phyloP scores from a whole-genome alignment of 129 eudicot species.

The Helichrysum umbraculigerum region DNA sequence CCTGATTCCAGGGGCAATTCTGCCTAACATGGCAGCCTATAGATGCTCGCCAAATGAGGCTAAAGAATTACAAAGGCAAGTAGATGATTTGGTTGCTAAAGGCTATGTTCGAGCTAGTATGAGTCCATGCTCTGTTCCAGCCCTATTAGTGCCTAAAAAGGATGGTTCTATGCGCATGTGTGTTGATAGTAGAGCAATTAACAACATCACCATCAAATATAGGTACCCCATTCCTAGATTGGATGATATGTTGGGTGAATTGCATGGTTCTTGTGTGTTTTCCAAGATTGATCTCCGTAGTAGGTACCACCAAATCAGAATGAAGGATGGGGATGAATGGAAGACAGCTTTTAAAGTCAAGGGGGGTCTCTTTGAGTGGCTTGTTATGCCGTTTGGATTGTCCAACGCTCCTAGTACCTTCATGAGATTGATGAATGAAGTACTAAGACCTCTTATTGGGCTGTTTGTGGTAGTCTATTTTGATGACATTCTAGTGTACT shows the following conservation, averaged over 20 bases:
- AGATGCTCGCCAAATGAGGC: not conserved
- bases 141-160: not conserved
- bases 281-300: not conserved
- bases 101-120: not conserved
- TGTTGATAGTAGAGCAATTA: slow-evolving; percentile 5
- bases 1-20: not conserved
- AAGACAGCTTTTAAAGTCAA: too few relatives aligned
- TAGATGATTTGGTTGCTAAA: not conserved
- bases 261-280: not conserved
- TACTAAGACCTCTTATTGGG: too few relatives aligned
- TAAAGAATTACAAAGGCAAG: not conserved
- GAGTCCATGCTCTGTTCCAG: not conserved
- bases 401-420: too few relatives aligned
- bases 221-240: not conserved
- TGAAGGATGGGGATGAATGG: too few relatives aligned
- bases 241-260: slow-evolving; percentile 3
- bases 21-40: slow-evolving; percentile 7
- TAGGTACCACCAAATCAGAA: too few relatives aligned
- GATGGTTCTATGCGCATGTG: not conserved
- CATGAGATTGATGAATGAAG: too few relatives aligned
- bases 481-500: not conserved
- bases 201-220: not conserved
- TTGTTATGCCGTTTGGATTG: too few relatives aligned
- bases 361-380: too few relatives aligned
- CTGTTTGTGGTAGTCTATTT: too few relatives aligned